Evolutionary conservation across 805 yeast species (phyloP), one percentile per base, ranked within the genome.

Genomic region (Nakazawaea anatomiae): DNA sequence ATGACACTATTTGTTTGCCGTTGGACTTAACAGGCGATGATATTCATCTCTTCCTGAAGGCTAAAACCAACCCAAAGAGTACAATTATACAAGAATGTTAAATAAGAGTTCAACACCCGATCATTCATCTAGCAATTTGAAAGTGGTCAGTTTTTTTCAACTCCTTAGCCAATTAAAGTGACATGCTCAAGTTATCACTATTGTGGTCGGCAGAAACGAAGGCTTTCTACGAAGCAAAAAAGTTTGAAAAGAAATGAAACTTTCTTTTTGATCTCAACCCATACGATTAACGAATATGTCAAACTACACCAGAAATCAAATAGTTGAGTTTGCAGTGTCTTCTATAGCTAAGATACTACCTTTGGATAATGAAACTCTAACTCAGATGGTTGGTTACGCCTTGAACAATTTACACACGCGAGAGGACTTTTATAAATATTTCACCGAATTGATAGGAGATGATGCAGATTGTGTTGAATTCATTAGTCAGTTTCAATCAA

Each of bases 361-460:
- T 0, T 62, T 84, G 40, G 89, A 84, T 54, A 68, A 71, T 12
- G 85, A 80, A 7, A 69, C 85, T 0, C 65, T 82, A 34, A 57
- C 60, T 10, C 84, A 82, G 57, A 73, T 83, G 69, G 69, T 83
- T 5, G 76, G 75, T 10, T 79, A 82, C 57, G 78, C 83, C 0
- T 59, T 75, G 10, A 61, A 71, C 8, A 54, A 59, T 31, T 64
- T 82, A 27, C 71, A 72, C 6, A 61, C 76, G 0, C 75, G 80
- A 47, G 71, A 72, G 4, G 80, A 72, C 11, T 73, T 80, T 7
- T 70, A 73, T 25, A 69, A 67, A 28, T 84, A 85, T 61, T 77
- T 83, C 58, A 60, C 75, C 11, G 78, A 80, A 43, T 61, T 83
- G 14, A 62, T 82, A 11, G 88, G 88, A 6, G 81, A 81, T 50